These are phyloP conservation scores for Henckelia pumila DNA, from an alignment of 257 asterid genomes.

Conservation along the genomic window DNA sequence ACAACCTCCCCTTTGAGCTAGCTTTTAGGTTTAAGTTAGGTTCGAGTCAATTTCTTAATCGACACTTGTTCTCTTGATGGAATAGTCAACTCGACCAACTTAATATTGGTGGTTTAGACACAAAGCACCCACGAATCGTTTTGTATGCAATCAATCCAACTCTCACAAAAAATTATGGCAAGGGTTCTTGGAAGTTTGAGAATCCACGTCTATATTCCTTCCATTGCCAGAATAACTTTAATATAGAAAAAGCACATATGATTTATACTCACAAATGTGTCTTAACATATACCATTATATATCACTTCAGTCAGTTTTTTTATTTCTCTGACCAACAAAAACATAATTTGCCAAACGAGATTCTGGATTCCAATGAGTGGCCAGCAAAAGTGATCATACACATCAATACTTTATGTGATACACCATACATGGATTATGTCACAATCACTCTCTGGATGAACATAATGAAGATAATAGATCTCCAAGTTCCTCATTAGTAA, in stretches of 20 bases:
- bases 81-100: neutral
- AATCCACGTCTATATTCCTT: neutral
- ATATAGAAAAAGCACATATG: neutral
- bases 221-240: neutral
- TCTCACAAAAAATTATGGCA: too few species aligned
- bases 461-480: neutral
- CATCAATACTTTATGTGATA: too few species aligned
- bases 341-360: neutral
- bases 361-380: too few species aligned
- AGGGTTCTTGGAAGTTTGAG: too few species aligned
- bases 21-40: too few species aligned
- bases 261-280: too few species aligned
- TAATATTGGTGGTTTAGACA: neutral
- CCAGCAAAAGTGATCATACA: neutral
- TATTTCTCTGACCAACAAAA: neutral
- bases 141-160: too few species aligned
- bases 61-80: neutral
- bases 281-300: too few species aligned
- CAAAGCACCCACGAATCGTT: too few species aligned
- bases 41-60: too few species aligned
- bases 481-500: neutral
- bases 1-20: too few species aligned
- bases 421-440: neutral
- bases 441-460: neutral
- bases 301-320: too few species aligned